Evolutionary conservation across 2,329 filamentous ascomycete species (phyloP), one percentile per base, ranked within the genome.

Genomic region (Fusarium sp.): DNA sequence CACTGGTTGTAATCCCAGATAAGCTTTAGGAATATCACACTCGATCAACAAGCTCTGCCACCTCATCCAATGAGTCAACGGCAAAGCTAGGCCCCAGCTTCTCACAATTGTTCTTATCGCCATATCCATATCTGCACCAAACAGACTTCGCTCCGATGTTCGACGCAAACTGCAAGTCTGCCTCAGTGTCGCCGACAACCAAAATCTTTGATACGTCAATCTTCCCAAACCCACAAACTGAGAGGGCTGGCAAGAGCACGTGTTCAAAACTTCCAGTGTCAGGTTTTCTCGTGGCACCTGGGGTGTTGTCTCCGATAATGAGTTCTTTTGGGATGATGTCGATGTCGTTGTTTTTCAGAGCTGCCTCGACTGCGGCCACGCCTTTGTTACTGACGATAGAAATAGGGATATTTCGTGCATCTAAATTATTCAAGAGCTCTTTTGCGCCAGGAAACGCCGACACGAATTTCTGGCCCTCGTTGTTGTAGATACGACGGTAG

Each of bases 51-150:
- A 61, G 18, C 18, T 11, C 9, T 5, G n/a, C 29, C 7, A 61
- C n/a, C 6, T 62, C 41, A 4, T 18, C 13, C 5, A 62, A 13
- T 2, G 23, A 52, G 31, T 37, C 41, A n/a, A 62, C 29, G 3
- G n/a, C 18, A 13, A 56, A 63, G 3, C 35, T 13, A 6, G 46
- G 42, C 17, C 14, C 3, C 17, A 55, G 8, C 2, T 11, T 35
- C 53, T 18, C 20, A 10, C 11, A 62, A 52, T 23, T 37, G 14
- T 25, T 47, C 62, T 13, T 9, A 23, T 15, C 65, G 49, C 17
- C 70, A 67, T 53, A 62, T 10, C 57, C 48, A n/a, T 42, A 62
- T 18, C 23, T 62, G 11, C 57, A 62, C 41, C 41, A 62, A 14
- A 62, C 36, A 27, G 57, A 62, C 23, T 47, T 62, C 6, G 58